phyloP scores from a whole-genome alignment of 306 rosid species.

The Coriaria nepalensis region DNA sequence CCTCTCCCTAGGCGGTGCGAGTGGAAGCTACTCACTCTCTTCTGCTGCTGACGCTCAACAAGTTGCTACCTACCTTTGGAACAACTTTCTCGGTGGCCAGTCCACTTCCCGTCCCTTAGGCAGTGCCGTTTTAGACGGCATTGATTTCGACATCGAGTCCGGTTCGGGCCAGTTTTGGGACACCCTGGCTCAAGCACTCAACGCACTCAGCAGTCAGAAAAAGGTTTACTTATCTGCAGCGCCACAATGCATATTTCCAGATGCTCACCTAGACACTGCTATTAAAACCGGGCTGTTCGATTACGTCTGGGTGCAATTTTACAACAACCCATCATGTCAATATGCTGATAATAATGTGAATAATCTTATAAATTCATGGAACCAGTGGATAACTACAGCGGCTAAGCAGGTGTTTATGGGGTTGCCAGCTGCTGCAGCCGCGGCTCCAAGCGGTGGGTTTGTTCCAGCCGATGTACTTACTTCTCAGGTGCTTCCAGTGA shows the following conservation, averaged over 20 bases:
- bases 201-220: slow-evolving; percentile 7
- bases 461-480: slow-evolving; percentile 28
- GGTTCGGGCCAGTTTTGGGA: slow-evolving; percentile 21
- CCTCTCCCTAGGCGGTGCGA: slow-evolving; percentile 49
- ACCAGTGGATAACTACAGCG: slow-evolving; percentile 32
- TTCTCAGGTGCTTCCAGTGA: slow-evolving; percentile 31
- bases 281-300: slow-evolving; percentile 42
- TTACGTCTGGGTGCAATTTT: slow-evolving; percentile 65
- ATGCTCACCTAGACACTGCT: slow-evolving; percentile 24
- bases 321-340: slow-evolving; percentile 46
- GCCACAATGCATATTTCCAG: slow-evolving; percentile 50
- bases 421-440: slow-evolving; percentile 40
- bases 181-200: slow-evolving; percentile 28
- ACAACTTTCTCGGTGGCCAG: slow-evolving; percentile 41
- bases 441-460: slow-evolving; percentile 41
- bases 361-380: slow-evolving; percentile 37
- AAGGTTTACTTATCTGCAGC: slow-evolving; percentile 35
- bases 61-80: slow-evolving; percentile 35
- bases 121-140: slow-evolving; percentile 35
- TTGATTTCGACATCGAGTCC: slow-evolving; percentile 48
- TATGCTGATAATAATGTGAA: slow-evolving; percentile 20
- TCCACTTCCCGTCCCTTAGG: slow-evolving; percentile 41
- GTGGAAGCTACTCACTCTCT: slow-evolving; percentile 25
- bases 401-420: slow-evolving; percentile 46
- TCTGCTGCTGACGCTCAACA: slow-evolving; percentile 32